Evolutionary conservation across 2,329 filamentous ascomycete genomes (phyloP), one percentile per base, ranked within the genome.

Genomic region (Colletotrichum lupini): DNA sequence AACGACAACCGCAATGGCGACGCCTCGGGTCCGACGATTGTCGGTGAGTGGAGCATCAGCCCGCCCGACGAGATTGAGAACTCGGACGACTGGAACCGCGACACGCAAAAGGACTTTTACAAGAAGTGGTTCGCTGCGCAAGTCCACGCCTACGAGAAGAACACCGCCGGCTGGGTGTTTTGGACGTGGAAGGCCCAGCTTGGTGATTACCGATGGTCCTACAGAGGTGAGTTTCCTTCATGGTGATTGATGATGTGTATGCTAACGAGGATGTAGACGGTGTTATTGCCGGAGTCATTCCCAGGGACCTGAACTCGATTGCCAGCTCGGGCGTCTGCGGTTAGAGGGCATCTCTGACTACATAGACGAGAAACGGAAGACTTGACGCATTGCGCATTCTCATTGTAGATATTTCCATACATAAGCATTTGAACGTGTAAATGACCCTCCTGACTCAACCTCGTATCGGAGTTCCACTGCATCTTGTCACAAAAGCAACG

Each of bases 31-130:
- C 86, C 87, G 4, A 84, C 86, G 16, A 83, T 91, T 30, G 85
- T 92, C 2, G 89, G 89, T 37, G 90, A 92, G 78, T 92, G 88
- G 86, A 87, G 85, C 55, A 78, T 92, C 8, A 84, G 83, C 52
- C 85, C 89, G 1, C 86, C 87, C 11, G 85, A 86, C 73, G 78
- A 85, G 22, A 80, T 89, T 8, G 81, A 90, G 77, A 81, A 79
- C 77, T 85, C 77, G 1, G 71, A 77, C 2, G 85, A 83, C 30
- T 91, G 85, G 84, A 77, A 85, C 75, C 80, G 82, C 11, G 77
- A 76, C 66, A 76, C 78, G 42, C 83, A 88, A 68, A 77, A 79
- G 66, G 81, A 78, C 2, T 92, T 90, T 79, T 92, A 92, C 78
- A 80, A 76, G 59, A 80, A 84, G 57, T 92, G 86, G 84, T 92